Base-by-base conservation (phyloP, 108 stramenopile genomes). In the Ochromonas danica region DNA sequence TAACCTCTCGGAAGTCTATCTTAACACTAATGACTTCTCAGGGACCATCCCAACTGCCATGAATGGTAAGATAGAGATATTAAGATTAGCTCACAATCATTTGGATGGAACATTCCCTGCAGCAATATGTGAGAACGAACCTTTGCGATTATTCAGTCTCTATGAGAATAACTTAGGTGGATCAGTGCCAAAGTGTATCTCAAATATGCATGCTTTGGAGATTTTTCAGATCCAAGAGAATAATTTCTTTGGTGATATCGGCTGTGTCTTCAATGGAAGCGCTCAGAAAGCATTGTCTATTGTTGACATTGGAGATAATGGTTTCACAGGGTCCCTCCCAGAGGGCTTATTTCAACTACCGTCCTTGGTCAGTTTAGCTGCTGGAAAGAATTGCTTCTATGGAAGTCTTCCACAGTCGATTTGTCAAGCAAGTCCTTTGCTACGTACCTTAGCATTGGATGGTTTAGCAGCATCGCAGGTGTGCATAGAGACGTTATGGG, bases 351-450 rank as follows among this genome's bases (percentile, higher is more conserved):
- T 75, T 36, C 45, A 27, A 14, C 31, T 75, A 41, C 72, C 72
- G 17, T 6, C 3, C 10, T 31, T 75, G 10, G 6, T 42, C 17
- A 57, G n/a, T 75, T 10, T 75, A 6, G 36, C 72, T 31, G 72
- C 72, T 14, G n/a, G 3, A 41, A 42, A 75, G 41, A 75, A 75
- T 41, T 75, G 72, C 40, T 75, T 75, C 40, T 42, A 38, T 41
- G 72, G 72, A 27, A 42, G 31, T 45, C 14, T 75, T 14, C 72
- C 72, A 27, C 14, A 75, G 40, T 17, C 17, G 28, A 27, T 75
- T 6, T 75, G 72, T 36, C 3, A 57, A 6, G 40, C 40, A 6
- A 27, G 10, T 6, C 17, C 3, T 27, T 33, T 36, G 40, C 40
- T 75, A 41, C 67, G 22, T 14, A 33, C 38, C 6, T 27, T 75